These are phyloP conservation scores for Penicillium atrosanguineum DNA, from an alignment of 495 filamentous ascomycete genomes.

Conservation along the genomic window DNA sequence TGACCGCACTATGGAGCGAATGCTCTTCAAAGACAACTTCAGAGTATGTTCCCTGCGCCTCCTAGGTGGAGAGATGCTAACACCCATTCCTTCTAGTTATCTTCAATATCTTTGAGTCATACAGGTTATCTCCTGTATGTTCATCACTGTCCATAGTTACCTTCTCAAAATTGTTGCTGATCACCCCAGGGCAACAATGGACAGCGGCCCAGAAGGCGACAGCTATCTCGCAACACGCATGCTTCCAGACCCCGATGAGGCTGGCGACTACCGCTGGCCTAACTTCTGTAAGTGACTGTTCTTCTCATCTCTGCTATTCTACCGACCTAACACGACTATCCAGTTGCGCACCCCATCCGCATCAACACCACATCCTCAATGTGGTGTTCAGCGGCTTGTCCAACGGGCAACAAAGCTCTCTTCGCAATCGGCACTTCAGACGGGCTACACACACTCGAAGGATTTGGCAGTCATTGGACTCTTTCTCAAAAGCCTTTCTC, in stretches of 20 bases:
- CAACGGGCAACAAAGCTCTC: slow-evolving; percentile 21
- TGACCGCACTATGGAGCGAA: slow-evolving; percentile 36
- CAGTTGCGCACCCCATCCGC: slow-evolving; percentile 33
- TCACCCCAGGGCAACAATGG: slow-evolving; percentile 36
- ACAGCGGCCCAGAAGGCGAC: slow-evolving; percentile 36
- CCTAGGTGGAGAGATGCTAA: slow-evolving; percentile 2
- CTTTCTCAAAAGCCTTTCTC: slow-evolving; percentile 33
- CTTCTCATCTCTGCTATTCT: not conserved
- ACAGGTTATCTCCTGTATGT: slow-evolving; percentile 40
- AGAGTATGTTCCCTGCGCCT: slow-evolving; percentile 21
- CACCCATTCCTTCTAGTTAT: slow-evolving; percentile 23
- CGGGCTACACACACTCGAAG: slow-evolving; percentile 38
- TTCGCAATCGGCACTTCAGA: slow-evolving; percentile 46
- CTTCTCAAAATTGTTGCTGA: slow-evolving; percentile 7
- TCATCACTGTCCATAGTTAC: not conserved
- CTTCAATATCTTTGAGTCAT: slow-evolving; percentile 40
- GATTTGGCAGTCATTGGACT: slow-evolving; percentile 28
- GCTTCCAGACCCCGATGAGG: slow-evolving; percentile 37
- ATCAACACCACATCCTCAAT: slow-evolving; percentile 28
- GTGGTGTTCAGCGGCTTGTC: slow-evolving; percentile 40
- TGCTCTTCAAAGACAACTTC: slow-evolving; percentile 36
- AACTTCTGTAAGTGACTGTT: slow-evolving; percentile 21
- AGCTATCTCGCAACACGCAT: slow-evolving; percentile 34
- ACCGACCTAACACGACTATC: not conserved
- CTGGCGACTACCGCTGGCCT: slow-evolving; percentile 34